These are phyloP conservation scores for Hyaloscypha variabilis DNA, from an alignment of 495 filamentous ascomycete species.

Conservation along the genomic window DNA sequence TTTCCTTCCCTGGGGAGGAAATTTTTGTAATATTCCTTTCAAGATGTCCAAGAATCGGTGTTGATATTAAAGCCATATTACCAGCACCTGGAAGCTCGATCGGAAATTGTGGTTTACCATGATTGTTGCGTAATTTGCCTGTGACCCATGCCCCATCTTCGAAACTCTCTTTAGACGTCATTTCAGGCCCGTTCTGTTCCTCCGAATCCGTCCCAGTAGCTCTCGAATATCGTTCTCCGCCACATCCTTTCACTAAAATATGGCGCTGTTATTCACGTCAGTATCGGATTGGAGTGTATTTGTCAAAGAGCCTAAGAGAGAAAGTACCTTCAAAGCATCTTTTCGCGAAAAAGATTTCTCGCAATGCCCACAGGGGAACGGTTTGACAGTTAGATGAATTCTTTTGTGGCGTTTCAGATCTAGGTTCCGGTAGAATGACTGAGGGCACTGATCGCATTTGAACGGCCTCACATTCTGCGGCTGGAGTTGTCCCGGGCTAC, in stretches of 20 bases:
- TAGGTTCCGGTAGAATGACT: conserved; percentile 96
- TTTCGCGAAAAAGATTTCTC: conserved; percentile 97
- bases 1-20: too few relatives aligned
- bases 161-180: too few relatives aligned
- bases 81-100: too few relatives aligned
- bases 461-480: conserved; percentile 81
- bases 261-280: conserved; percentile 67
- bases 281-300: conserved; percentile 18
- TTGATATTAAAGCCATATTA: too few relatives aligned
- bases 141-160: too few relatives aligned
- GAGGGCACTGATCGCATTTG: conserved; percentile 89
- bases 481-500: conserved; percentile 38
- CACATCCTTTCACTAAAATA: conserved; percentile 92
- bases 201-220: too few relatives aligned
- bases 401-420: conserved; percentile 95
- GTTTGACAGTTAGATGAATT: conserved; percentile 94
- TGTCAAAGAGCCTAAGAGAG: conserved; percentile 18
- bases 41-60: too few relatives aligned
- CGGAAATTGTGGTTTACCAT: too few relatives aligned
- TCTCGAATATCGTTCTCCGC: too few relatives aligned
- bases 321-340: conserved; percentile 88
- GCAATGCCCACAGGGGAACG: conserved; percentile 87
- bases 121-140: too few relatives aligned
- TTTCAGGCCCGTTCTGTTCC: too few relatives aligned
- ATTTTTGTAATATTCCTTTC: too few relatives aligned